Percentiles rank a stretch among this genome's conserved stretches.
phyloP scores from a whole-genome alignment of 176 grass and related monocot species.

The Olyra latifolia region DNA sequence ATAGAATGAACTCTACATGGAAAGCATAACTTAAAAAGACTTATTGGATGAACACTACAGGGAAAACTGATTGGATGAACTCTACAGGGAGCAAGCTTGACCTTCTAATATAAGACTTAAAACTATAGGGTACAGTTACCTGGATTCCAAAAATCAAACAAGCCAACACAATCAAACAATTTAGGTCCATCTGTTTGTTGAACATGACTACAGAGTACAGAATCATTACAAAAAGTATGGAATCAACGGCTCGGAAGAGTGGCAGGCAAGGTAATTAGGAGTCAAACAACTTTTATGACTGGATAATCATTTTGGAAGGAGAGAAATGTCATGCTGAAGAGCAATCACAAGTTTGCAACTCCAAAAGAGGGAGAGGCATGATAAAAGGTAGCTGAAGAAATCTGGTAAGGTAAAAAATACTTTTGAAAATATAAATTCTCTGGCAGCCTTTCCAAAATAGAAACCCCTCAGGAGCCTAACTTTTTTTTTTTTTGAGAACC shows the following conservation, averaged over 20 bases:
- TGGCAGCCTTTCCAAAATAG: slow-evolving; percentile 8
- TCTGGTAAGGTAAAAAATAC: not conserved
- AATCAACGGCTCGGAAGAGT: not conserved
- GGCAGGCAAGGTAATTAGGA: not conserved
- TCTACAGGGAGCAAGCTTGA: not conserved
- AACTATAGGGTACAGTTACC: not conserved
- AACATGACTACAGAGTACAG: slow-evolving; percentile 4
- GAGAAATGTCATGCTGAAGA: not conserved
- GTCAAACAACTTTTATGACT: not conserved
- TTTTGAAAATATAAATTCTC: not conserved
- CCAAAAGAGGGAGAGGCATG: not conserved
- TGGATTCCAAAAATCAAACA: not conserved
- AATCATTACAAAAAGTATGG: not conserved
- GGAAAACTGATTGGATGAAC: not conserved
- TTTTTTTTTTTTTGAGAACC: too few relatives aligned
- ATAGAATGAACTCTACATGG: not conserved
- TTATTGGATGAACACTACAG: not conserved
- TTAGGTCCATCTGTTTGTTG: not conserved
- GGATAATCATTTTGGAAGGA: not conserved
- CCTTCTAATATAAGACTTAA: not conserved
- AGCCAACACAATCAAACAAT: slow-evolving; percentile 2
- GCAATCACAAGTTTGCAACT: slow-evolving; percentile 1
- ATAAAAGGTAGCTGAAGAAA: not conserved
- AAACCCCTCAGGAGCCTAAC: not conserved
- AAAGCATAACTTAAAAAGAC: not conserved